Evolutionary conservation across 2,329 filamentous ascomycete species (phyloP).

Genomic region (Epichloe aotearoae): DNA sequence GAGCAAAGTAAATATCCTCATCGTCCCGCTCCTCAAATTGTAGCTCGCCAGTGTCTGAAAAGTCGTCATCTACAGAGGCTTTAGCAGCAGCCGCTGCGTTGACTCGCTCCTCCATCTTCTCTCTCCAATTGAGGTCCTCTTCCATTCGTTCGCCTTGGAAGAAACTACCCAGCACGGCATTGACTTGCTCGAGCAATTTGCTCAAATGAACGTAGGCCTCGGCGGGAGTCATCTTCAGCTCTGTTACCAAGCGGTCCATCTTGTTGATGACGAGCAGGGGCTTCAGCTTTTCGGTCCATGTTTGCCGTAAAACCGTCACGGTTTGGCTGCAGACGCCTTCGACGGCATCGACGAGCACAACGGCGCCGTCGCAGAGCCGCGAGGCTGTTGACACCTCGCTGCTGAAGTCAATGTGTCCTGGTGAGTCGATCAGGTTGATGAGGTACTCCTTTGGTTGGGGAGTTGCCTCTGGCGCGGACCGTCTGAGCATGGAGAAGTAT

Average conservation of each 20-base stretch:
- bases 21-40: conserved; percentile 86
- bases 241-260: conserved; percentile 87
- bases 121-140: conserved; percentile 90
- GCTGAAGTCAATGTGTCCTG: conserved; percentile 96
- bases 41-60: conserved; percentile 42
- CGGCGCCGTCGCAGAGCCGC: conserved; percentile 81
- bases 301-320: conserved; percentile 86
- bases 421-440: conserved; percentile 95
- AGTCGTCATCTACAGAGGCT: conserved; percentile 35
- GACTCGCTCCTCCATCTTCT: conserved; percentile 77
- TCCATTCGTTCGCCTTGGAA: conserved; percentile 98
- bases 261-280: conserved; percentile 96
- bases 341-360: conserved; percentile 90
- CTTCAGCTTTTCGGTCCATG: conserved; percentile 91
- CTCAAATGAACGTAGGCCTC: conserved; percentile 85
- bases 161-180: conserved; percentile 93
- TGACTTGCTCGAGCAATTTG: conserved; percentile 88
- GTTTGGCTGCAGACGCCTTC: conserved; percentile 98
- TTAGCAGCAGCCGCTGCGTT: conserved; percentile 56
- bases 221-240: conserved; percentile 80
- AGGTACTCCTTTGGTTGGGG: conserved; percentile 78
- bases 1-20: conserved; percentile 94
- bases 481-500: conserved; percentile 82
- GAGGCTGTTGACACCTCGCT: conserved; percentile 96
- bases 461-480: conserved; percentile 51